A percentile compares a stretch with the other conserved stretches of the same genome.
These are phyloP conservation scores for Diphasiastrum complanatum DNA, from an alignment of 83 land plant species.

Conservation along the genomic window DNA sequence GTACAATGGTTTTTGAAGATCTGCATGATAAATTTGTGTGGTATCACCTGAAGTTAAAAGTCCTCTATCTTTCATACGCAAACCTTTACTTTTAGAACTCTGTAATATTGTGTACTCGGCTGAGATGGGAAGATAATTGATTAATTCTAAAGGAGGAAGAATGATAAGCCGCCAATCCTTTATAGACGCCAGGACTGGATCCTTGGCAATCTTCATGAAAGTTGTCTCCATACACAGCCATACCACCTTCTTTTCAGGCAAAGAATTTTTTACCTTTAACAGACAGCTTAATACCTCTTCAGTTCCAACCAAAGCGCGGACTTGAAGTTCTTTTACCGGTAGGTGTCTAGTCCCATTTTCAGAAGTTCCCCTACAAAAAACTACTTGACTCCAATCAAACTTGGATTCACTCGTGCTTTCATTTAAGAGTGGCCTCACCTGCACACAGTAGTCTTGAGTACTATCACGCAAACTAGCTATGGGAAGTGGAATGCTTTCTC, in stretches of 20 bases:
- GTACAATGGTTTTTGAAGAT: slow-evolving; percentile 54
- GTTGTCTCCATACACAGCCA: slow-evolving; percentile 73
- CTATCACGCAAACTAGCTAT: slow-evolving; percentile 39
- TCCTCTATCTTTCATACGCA: slow-evolving; percentile 40
- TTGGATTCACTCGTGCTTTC: neutral
- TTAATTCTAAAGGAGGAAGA: slow-evolving; percentile 58
- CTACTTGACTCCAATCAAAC: slow-evolving; percentile 47
- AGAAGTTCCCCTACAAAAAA: slow-evolving; percentile 16
- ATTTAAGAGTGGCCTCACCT: slow-evolving; percentile 64
- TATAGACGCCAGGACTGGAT: slow-evolving; percentile 57
- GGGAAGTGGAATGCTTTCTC: slow-evolving; percentile 57
- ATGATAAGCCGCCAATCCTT: slow-evolving; percentile 68
- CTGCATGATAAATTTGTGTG: slow-evolving; percentile 53
- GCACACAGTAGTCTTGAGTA: slow-evolving; percentile 40
- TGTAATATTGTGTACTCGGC: slow-evolving; percentile 62
- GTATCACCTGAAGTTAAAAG: slow-evolving; percentile 52
- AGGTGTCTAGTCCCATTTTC: slow-evolving; percentile 12
- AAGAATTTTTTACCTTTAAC: slow-evolving; percentile 32
- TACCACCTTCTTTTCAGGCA: slow-evolving; percentile 32
- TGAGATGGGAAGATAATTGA: slow-evolving; percentile 64
- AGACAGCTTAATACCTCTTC: slow-evolving; percentile 61
- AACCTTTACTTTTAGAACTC: slow-evolving; percentile 39
- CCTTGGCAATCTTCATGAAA: slow-evolving; percentile 75
- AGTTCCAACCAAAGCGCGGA: slow-evolving; percentile 49
- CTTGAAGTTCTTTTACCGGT: slow-evolving; percentile 38